A percentile compares a stretch with the other conserved stretches of the same genome.
phyloP scores from a whole-genome alignment of 2,329 filamentous ascomycete species.

The Colletotrichum falcatum region DNA sequence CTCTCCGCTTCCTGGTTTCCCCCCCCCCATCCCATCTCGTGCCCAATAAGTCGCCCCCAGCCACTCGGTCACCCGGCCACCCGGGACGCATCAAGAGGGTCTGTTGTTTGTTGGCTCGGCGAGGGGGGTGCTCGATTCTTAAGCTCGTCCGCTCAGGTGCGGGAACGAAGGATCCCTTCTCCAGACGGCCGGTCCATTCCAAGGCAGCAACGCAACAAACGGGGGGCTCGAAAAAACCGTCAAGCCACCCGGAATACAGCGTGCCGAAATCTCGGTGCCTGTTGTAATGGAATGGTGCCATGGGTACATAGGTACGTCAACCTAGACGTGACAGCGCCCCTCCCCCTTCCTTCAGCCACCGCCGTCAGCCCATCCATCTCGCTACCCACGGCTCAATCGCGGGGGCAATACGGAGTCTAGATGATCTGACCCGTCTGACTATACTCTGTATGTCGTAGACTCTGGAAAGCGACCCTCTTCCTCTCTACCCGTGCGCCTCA shows the following conservation, averaged over 20 bases:
- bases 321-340: too few species aligned
- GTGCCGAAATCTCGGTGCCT: constrained; percentile 5
- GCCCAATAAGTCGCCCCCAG: too few species aligned
- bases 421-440: constrained; percentile 19
- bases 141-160: too few species aligned
- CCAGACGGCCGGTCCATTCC: background rate
- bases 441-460: background rate
- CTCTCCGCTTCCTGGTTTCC: background rate
- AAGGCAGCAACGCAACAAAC: constrained; percentile 25
- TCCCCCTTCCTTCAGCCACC: constrained; percentile 14
- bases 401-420: constrained; percentile 3
- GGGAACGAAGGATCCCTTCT: background rate
- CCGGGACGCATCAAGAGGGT: background rate
- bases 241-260: constrained; percentile 19
- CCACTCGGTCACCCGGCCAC: too few species aligned
- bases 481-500: too few species aligned
- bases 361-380: constrained; percentile 14
- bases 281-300: too few species aligned
- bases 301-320: too few species aligned
- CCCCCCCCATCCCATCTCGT: constrained; percentile 22
- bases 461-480: too few species aligned
- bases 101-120: background rate
- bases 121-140: too few species aligned
- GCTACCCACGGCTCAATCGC: background rate
- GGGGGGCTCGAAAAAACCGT: constrained; percentile 31